A percentile compares a stretch with the other conserved stretches of the same genome.
Evolutionary conservation across 305 asterid species (phyloP).

Genomic region (Rubia occidens): DNA sequence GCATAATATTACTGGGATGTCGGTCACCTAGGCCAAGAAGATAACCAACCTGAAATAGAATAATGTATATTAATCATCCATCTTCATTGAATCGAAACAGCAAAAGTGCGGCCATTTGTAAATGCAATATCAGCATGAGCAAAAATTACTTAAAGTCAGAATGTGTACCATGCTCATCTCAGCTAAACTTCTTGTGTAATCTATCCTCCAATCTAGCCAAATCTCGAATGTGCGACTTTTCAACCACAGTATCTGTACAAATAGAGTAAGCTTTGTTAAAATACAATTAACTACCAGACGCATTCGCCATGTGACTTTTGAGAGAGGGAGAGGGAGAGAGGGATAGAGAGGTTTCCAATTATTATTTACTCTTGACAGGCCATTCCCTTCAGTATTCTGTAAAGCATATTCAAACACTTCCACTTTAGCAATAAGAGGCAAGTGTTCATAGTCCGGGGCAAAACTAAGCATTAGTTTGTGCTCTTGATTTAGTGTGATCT

Average conservation of each 20-base stretch:
- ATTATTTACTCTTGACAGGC: constrained; percentile 71
- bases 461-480: constrained; percentile 92
- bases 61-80: constrained; percentile 15
- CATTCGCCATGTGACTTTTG: constrained; percentile 3
- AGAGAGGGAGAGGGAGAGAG: not conserved
- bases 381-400: constrained; percentile 95
- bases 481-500: constrained; percentile 96
- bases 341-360: not conserved
- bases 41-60: constrained; percentile 74
- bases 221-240: constrained; percentile 99
- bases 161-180: constrained; percentile 96
- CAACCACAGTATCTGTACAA: constrained; percentile 78
- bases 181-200: constrained; percentile 96
- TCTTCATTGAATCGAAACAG: not conserved
- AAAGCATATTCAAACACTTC: constrained; percentile 97
- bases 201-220: constrained; percentile 96
- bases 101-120: not conserved
- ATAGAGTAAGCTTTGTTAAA: constrained; percentile 18
- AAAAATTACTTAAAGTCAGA: constrained; percentile 2
- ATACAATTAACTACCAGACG: constrained; percentile 5
- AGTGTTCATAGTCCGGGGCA: constrained; percentile 95
- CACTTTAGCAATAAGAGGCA: constrained; percentile 90
- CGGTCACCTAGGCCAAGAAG: constrained; percentile 98
- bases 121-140: constrained; percentile 2
- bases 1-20: constrained; percentile 99